A percentile compares a stretch with the other conserved stretches of the same genome.
These are phyloP conservation scores for Hymenoscyphus fructigenus DNA, from an alignment of 2,329 filamentous ascomycete species.

Conservation along the genomic window DNA sequence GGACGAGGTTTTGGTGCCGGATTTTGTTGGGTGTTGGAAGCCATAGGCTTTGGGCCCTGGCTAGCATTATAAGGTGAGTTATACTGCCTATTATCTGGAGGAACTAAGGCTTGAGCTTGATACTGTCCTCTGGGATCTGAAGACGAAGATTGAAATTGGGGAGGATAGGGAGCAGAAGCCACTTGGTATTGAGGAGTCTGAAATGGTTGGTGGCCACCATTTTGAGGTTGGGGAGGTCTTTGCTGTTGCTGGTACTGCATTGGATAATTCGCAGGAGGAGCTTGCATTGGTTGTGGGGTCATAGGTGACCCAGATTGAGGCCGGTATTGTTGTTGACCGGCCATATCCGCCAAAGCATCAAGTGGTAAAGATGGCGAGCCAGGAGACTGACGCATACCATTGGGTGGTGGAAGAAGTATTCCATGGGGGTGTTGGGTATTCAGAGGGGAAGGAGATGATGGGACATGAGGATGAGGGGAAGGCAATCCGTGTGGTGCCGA, in stretches of 20 bases:
- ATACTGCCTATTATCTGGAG: constrained; percentile 33
- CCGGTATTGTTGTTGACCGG: constrained; percentile 37
- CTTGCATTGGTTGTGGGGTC: constrained; percentile 25
- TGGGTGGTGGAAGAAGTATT: constrained; percentile 31
- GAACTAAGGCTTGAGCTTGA: constrained; percentile 25
- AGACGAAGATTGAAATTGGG: constrained; percentile 19
- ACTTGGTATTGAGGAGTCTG: constrained; percentile 20
- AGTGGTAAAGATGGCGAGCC: constrained; percentile 30
- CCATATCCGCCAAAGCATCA: constrained; percentile 34
- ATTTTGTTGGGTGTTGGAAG: constrained; percentile 9
- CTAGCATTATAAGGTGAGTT: constrained; percentile 37
- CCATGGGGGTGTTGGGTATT: constrained; percentile 25
- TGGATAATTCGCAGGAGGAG: constrained; percentile 20
- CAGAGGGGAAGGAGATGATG: constrained; percentile 36
- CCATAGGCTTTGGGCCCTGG: constrained; percentile 24
- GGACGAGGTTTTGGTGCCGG: constrained; percentile 19
- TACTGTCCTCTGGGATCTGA: constrained; percentile 27
- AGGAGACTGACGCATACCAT: constrained; percentile 20
- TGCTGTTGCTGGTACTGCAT: constrained; percentile 19
- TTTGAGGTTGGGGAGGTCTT: constrained; percentile 22
- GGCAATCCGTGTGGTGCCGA: constrained; percentile 23
- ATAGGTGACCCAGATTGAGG: constrained; percentile 30
- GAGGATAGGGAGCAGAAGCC: constrained; percentile 19
- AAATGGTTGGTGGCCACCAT: constrained; percentile 26
- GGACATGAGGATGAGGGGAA: constrained; percentile 32